A percentile compares a stretch with the other conserved stretches of the same genome.
Conservation (phyloP, 2,329 filamentous ascomycete species). For the Aspergillus amoenus region DNA sequence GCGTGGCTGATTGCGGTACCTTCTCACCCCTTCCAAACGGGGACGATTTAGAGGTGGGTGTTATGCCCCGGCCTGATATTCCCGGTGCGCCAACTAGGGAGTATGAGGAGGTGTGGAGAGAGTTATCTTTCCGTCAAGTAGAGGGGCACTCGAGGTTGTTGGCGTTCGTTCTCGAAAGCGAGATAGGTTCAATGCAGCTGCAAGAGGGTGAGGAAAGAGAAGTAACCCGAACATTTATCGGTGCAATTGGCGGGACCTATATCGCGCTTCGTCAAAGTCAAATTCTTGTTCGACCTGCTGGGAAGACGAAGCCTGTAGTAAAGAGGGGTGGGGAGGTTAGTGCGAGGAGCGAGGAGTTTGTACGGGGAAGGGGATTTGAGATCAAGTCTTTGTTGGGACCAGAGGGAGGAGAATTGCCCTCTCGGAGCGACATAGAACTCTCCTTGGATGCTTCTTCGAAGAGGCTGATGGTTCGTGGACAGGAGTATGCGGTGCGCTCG, state of each 20-base stretch:
- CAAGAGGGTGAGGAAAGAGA: slow-evolving; percentile 17
- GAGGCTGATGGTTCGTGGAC: neutral
- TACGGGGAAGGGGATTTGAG: slow-evolving; percentile 5
- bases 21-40: slow-evolving; percentile 42
- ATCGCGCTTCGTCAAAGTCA: slow-evolving; percentile 30
- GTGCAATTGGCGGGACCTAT: slow-evolving; percentile 31
- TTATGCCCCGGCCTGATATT: slow-evolving; percentile 39
- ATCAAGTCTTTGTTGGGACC: slow-evolving; percentile 4
- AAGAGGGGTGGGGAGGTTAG: slow-evolving; percentile 27
- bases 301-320: slow-evolving; percentile 13
- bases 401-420: neutral
- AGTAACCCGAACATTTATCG: slow-evolving; percentile 30
- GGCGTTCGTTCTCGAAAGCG: slow-evolving; percentile 33
- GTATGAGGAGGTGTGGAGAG: slow-evolving; percentile 69
- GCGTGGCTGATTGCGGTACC: slow-evolving; percentile 34
- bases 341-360: slow-evolving; percentile 28
- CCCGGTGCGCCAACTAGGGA: slow-evolving; percentile 30
- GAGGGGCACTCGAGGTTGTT: slow-evolving; percentile 23
- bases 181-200: slow-evolving; percentile 6
- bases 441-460: neutral
- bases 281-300: slow-evolving; percentile 11
- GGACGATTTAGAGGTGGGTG: slow-evolving; percentile 40
- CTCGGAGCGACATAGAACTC: neutral
- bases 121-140: slow-evolving; percentile 37
- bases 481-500: slow-evolving; percentile 7